Conservation (phyloP, 345 rosid genomes). For the Syzygium grande region DNA sequence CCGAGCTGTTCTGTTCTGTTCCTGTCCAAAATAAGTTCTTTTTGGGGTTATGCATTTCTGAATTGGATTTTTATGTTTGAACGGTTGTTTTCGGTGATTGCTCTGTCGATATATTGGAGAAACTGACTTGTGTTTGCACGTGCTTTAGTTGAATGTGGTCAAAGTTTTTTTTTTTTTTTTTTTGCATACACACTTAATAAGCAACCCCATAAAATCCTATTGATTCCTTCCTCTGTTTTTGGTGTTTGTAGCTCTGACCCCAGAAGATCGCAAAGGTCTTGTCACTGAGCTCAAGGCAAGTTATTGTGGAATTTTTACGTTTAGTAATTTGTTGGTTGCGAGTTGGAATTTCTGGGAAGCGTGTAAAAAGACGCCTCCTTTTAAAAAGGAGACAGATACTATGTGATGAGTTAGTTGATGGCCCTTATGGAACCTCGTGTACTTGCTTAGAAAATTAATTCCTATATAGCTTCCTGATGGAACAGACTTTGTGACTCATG, state of each 20-base stretch:
- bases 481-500: background rate
- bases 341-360: background rate
- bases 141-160: background rate
- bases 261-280: conserved; percentile 63
- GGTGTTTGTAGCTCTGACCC: conserved; percentile 49
- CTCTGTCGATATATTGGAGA: background rate
- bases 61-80: background rate
- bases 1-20: background rate
- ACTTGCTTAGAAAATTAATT: background rate
- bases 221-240: background rate
- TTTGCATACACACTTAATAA: background rate
- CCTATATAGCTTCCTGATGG: background rate
- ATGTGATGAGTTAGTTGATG: background rate
- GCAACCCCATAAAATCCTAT: background rate
- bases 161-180: background rate
- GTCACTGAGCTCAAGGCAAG: conserved; percentile 71
- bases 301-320: background rate
- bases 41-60: background rate
- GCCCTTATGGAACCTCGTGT: background rate
- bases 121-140: background rate
- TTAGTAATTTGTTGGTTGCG: background rate
- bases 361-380: background rate
- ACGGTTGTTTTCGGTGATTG: background rate
- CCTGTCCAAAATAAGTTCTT: background rate
- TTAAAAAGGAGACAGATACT: background rate